Conservation (phyloP, 2,329 filamentous ascomycete genomes). For the Tolypocladium tundrense region DNA sequence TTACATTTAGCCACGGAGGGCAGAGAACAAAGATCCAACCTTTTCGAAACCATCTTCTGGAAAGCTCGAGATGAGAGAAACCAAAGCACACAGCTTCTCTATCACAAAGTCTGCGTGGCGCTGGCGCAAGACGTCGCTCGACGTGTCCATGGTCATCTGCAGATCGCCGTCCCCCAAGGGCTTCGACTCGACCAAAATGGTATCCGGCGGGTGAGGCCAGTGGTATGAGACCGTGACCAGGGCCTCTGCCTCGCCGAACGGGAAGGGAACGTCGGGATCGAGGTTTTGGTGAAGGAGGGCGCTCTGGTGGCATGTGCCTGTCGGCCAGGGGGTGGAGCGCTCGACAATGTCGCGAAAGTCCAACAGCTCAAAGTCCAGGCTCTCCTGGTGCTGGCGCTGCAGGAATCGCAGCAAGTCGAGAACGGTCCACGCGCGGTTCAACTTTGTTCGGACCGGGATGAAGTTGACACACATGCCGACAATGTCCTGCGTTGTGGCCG, state of each 20-base stretch:
- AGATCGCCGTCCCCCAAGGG: not conserved
- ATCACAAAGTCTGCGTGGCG: slow-evolving; percentile 1
- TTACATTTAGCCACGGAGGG: not conserved
- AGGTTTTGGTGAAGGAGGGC: slow-evolving; percentile 43
- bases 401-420: slow-evolving; percentile 25
- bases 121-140: not conserved
- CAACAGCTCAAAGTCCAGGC: slow-evolving; percentile 13
- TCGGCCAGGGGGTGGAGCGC: slow-evolving; percentile 12
- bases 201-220: slow-evolving; percentile 5
- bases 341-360: slow-evolving; percentile 14
- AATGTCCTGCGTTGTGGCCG: slow-evolving; percentile 24
- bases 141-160: slow-evolving; percentile 4
- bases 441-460: slow-evolving; percentile 27
- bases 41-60: not conserved
- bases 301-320: slow-evolving; percentile 20
- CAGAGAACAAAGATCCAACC: not conserved
- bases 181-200: slow-evolving; percentile 4
- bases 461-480: slow-evolving; percentile 31
- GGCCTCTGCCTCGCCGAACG: slow-evolving; percentile 17
- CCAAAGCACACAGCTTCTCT: not conserved
- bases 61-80: not conserved
- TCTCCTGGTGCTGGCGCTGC: slow-evolving; percentile 28
- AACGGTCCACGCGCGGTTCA: slow-evolving; percentile 20
- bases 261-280: slow-evolving; percentile 43
- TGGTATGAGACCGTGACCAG: slow-evolving; percentile 3